These are phyloP conservation scores for Fusarium duplospermum DNA, from an alignment of 2,329 filamentous ascomycete genomes.

Conservation along the genomic window DNA sequence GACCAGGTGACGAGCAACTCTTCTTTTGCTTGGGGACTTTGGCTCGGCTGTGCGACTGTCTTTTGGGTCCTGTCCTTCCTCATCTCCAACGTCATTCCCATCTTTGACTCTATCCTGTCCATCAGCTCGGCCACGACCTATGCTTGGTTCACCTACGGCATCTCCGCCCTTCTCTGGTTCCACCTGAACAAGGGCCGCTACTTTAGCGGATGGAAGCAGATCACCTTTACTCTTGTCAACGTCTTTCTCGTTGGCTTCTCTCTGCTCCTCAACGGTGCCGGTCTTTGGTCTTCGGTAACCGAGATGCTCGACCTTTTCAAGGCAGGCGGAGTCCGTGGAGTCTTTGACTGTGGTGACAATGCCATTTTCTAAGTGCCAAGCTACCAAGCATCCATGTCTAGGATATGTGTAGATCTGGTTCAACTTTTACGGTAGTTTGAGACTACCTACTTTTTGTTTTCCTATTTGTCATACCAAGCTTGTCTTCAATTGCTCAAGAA, in stretches of 20 bases:
- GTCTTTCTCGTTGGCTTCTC: slow-evolving; percentile 16
- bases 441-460: background rate
- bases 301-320: slow-evolving; percentile 12
- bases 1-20: slow-evolving; percentile 3
- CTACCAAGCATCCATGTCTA: background rate
- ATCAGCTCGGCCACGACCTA: slow-evolving; percentile 29
- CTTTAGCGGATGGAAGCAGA: slow-evolving; percentile 28
- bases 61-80: slow-evolving; percentile 33
- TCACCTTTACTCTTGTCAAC: slow-evolving; percentile 21
- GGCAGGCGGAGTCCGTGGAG: background rate
- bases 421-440: background rate
- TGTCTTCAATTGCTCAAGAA: background rate
- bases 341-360: slow-evolving; percentile 8
- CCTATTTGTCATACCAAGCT: background rate
- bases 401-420: background rate
- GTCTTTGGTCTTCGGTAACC: slow-evolving; percentile 21
- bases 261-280: slow-evolving; percentile 24
- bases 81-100: slow-evolving; percentile 35
- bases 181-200: slow-evolving; percentile 15
- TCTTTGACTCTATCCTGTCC: slow-evolving; percentile 35
- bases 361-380: background rate
- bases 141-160: slow-evolving; percentile 32
- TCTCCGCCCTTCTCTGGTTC: slow-evolving; percentile 23
- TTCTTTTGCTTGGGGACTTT: slow-evolving; percentile 30
- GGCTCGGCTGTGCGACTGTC: slow-evolving; percentile 27